These are phyloP conservation scores for Blastobotrys aristatus DNA, from an alignment of 1,139 yeast species.

Conservation along the genomic window DNA sequence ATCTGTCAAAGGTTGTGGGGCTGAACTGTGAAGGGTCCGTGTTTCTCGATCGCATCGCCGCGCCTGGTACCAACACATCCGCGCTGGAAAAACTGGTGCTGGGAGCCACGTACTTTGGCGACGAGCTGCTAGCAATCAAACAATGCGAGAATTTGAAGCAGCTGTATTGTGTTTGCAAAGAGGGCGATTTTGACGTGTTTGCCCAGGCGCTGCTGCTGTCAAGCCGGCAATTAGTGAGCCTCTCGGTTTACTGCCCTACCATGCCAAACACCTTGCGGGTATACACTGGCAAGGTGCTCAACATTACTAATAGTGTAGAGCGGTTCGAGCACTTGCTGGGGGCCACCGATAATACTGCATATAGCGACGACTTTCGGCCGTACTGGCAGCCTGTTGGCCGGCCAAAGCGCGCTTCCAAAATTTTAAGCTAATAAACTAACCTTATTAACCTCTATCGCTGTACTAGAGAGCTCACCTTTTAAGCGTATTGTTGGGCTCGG, in stretches of 20 bases:
- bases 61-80: neutral
- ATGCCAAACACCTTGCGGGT: neutral
- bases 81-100: neutral
- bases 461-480: no score
- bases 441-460: no score
- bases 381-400: constrained; percentile 5
- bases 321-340: constrained; percentile 3
- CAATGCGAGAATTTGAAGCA: constrained; percentile 2
- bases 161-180: constrained; percentile 1
- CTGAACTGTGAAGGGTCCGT: neutral
- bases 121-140: neutral
- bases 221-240: neutral
- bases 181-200: neutral
- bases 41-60: neutral
- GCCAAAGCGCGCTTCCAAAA: neutral
- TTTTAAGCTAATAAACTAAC: neutral
- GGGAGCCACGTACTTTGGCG: neutral
- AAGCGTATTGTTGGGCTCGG: no score
- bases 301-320: neutral
- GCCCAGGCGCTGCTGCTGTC: neutral
- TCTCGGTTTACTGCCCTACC: constrained; percentile 1
- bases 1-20: neutral
- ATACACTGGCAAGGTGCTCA: constrained; percentile 10
- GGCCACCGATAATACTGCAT: constrained; percentile 2
- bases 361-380: constrained; percentile 6